Base-by-base conservation (phyloP, 179 eudicot genomes). In the Corrigiola litoralis region DNA sequence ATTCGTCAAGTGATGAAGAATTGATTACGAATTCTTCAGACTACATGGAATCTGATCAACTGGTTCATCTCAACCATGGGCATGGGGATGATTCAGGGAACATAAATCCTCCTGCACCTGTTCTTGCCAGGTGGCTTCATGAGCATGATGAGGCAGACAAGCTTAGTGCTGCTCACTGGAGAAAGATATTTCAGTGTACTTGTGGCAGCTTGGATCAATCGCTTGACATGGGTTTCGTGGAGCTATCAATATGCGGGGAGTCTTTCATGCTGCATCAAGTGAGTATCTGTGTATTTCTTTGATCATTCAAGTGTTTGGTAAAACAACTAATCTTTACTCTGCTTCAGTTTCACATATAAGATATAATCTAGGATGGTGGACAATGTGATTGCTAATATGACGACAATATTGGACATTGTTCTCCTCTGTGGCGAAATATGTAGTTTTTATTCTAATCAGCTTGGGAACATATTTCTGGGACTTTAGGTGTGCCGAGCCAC, bases 191-290 rank as follows among this genome's bases (percentile, higher is more conserved):
- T 65, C 80, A 81, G 42, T 89, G 98, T 59, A 82, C 82, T 53
- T 92, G 96, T 63, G 90, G 92, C 36, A 77, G 77, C 41, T 76
- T 85, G 80, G 90, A 87, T 68, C 74, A 34, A 47, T 74, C 85
- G 33, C 77, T 36, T 66, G 92, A 88, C 7, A 63, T 64, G 64
- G 72, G 49, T 44, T 89, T 72, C 58, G 72, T 92, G 6, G 98
- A 92, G 70, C 63, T 92, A 38, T 85, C 96, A 53, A 87, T 92
- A 46, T 84, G 79, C 63, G 98, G 98, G 41, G 98, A 92, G 71
- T 92, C 98, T 49, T 92, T 92, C 83, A 92, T 92, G 98, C 72
- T 89, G 76, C 98, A 92, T 81, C 98, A 92, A 81, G 98, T 92
- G 81, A 82, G 82, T 79, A 59, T 48, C 41, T 58, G n/a, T 58